Base-by-base conservation (phyloP, 371 early-diverging fungal species). In the Zychaea mexicana region DNA sequence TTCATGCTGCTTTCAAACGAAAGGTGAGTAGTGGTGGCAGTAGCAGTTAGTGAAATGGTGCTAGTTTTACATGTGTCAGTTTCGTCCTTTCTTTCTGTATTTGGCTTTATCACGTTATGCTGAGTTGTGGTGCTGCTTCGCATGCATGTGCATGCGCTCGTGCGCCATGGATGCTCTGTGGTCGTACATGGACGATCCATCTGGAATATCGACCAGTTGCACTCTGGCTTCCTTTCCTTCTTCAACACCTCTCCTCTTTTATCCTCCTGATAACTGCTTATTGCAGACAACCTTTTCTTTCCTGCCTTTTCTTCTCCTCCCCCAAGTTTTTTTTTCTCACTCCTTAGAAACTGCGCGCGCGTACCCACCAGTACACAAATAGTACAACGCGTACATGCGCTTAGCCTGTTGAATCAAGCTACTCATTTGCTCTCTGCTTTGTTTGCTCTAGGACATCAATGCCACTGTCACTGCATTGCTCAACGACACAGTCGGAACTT, bases 401-500 rank as follows among this genome's bases (percentile, higher is more conserved):
- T 8, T 33, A 8, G 12, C 33, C 8, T 12, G 33, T 33, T 33
- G 33, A 8, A 8, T 8, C 33, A 8, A 33, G 12, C 12, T 33
- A 33, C 12, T 15, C 12, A 52, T 52, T 5, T 52, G 15, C 70
- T 8, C 12, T 8, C 12, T 12, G 33, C 5, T 33, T 33, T 33
- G 33, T 33, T 33, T 39, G n/a, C 39, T 15, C 15, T 94, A 86
- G 85, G 78, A 77, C 30, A 64, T 90, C 32, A 47, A 65, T 38
- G 86, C 90, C 36, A 84, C 96, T 22, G 91, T 96, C 52, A 85
- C 88, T 38, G 96, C 96, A 15, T 81, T 97, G 21, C 85, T 97
- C 60, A 98, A 98, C 83, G 97, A 96, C 77, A 93, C 95, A 0
- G 95, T 94, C 28, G 94, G 94, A 21, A 92, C 95, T 1, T 78